Conservation (phyloP, 148 eudicot genomes). For the Heliamphora exappendiculata region DNA sequence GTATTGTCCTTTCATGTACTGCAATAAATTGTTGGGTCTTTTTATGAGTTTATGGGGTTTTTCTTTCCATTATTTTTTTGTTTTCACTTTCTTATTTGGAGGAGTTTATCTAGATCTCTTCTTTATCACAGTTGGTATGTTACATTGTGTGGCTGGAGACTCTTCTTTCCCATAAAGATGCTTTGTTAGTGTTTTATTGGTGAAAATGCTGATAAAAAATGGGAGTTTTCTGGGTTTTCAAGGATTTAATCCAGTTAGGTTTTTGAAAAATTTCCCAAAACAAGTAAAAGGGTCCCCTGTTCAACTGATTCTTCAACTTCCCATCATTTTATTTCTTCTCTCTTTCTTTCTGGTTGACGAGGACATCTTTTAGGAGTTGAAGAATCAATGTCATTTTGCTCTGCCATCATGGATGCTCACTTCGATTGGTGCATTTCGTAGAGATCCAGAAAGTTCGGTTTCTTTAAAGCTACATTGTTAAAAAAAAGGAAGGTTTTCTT, state of each 20-base stretch:
- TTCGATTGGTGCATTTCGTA: background rate
- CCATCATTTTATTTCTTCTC: background rate
- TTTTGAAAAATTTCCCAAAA: too few relatives aligned
- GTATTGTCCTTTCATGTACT: background rate
- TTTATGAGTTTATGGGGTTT: background rate
- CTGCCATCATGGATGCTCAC: background rate
- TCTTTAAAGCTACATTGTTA: background rate
- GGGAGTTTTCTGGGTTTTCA: background rate
- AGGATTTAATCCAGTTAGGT: background rate
- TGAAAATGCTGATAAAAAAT: too few relatives aligned
- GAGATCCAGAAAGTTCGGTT: background rate
- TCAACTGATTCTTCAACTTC: background rate
- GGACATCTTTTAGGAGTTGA: background rate
- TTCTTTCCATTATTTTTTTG: background rate
- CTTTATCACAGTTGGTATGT: background rate
- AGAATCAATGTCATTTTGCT: background rate
- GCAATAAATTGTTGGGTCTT: too few relatives aligned
- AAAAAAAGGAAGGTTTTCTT: too few relatives aligned
- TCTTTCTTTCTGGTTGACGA: background rate
- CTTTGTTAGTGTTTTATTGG: too few relatives aligned
- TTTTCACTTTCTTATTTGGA: background rate
- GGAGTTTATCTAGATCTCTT: background rate
- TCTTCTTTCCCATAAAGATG: too few relatives aligned
- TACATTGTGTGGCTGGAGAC: background rate
- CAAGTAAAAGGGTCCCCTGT: too few relatives aligned